These are phyloP conservation scores for Chlamydomonas reinhardtii DNA, from an alignment of 163 green algal species.

Conservation along the genomic window DNA sequence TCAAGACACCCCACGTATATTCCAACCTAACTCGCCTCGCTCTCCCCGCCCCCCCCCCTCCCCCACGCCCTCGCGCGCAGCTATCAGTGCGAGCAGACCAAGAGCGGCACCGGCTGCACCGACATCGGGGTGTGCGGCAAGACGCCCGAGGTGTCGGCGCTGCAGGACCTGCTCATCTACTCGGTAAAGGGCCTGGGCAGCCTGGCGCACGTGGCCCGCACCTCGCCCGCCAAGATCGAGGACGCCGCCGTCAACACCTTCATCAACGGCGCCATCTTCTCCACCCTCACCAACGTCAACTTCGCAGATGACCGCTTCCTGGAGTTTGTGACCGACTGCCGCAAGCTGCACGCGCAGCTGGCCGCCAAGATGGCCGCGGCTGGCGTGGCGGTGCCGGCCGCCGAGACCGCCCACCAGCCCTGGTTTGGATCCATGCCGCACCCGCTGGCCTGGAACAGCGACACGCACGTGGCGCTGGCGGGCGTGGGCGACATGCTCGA, in stretches of 20 bases:
- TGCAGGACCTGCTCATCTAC: conserved; percentile 78
- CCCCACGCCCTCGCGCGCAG: too few species aligned
- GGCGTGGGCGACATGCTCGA: conserved; percentile 39
- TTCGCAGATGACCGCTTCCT: conserved; percentile 72
- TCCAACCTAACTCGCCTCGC: too few species aligned
- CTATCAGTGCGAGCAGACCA: conserved; percentile 41
- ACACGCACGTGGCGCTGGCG: neutral
- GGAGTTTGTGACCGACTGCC: conserved; percentile 37
- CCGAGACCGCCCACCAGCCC: neutral
- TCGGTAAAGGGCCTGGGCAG: conserved; percentile 67
- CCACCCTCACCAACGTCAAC: conserved; percentile 83
- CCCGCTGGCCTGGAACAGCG: conserved; percentile 49
- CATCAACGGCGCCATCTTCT: conserved; percentile 71
- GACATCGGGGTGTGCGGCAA: conserved; percentile 75
- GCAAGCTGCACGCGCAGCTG: conserved; percentile 31
- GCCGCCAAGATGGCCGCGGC: conserved; percentile 32
- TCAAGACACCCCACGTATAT: too few species aligned
- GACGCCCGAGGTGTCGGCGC: conserved; percentile 70
- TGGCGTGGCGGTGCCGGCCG: conserved; percentile 7
- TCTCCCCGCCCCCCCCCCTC: too few species aligned
- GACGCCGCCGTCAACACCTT: conserved; percentile 70
- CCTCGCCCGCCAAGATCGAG: conserved; percentile 29
- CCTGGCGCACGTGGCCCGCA: conserved; percentile 58
- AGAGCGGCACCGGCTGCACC: conserved; percentile 50
- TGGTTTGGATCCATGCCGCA: conserved; percentile 50